Evolutionary conservation across 2,329 filamentous ascomycete genomes (phyloP).

Genomic region (Helotiales sp.): DNA sequence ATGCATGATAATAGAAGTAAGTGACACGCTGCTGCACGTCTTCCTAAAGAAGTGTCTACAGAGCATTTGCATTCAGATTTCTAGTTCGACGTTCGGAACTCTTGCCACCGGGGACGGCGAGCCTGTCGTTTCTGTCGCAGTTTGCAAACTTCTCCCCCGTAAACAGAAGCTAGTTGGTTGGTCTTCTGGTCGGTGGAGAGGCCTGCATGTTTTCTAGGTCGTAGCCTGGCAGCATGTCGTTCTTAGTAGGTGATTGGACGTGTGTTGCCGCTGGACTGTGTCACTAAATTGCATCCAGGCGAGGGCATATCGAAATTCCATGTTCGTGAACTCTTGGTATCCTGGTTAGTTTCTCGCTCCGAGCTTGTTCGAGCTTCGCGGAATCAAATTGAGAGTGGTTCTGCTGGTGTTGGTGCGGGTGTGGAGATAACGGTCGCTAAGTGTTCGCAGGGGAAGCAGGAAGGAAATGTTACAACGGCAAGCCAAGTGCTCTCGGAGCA

Average conservation of each 20-base stretch:
- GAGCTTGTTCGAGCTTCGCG: neutral
- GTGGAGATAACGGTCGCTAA: slow-evolving; percentile 3
- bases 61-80: neutral
- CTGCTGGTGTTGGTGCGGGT: neutral
- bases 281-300: neutral
- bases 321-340: neutral
- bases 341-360: neutral
- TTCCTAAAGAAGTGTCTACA: too few species aligned
- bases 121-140: neutral
- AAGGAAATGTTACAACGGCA: neutral
- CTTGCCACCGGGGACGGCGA: neutral
- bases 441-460: neutral
- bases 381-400: too few species aligned
- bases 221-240: neutral
- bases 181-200: neutral
- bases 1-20: neutral
- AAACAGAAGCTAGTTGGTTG: neutral
- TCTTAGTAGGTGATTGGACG: neutral
- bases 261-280: neutral
- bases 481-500: neutral
- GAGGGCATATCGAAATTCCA: slow-evolving; percentile 4
- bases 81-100: neutral
- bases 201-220: neutral
- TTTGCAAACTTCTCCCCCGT: neutral
- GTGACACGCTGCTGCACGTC: neutral